Conservation (phyloP, 2,329 filamentous ascomycete genomes). For the Fusarium luffae region DNA sequence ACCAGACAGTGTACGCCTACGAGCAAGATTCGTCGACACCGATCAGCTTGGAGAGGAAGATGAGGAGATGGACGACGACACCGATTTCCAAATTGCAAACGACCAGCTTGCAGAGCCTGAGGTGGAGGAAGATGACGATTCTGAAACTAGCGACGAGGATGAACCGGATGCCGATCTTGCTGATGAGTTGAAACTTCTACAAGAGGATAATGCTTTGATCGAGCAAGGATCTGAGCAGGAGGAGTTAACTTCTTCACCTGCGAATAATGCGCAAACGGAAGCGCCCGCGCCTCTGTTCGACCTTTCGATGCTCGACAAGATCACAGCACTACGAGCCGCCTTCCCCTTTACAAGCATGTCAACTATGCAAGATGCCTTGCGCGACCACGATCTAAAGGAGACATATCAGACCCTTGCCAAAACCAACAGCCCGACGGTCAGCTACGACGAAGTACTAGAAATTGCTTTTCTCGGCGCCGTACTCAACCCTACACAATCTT, state of each 20-base stretch:
- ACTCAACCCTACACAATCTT: not conserved
- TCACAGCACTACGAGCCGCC: slow-evolving; percentile 53
- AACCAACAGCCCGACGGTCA: slow-evolving; percentile 48
- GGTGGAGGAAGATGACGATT: slow-evolving; percentile 35
- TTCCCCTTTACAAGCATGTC: slow-evolving; percentile 56
- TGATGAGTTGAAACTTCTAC: slow-evolving; percentile 38
- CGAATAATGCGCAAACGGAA: not conserved
- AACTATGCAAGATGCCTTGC: slow-evolving; percentile 52
- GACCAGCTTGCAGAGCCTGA: not conserved
- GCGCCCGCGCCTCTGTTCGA: slow-evolving; percentile 8
- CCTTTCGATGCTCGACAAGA: slow-evolving; percentile 47
- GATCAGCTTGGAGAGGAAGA: slow-evolving; percentile 29
- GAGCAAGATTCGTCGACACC: slow-evolving; percentile 37
- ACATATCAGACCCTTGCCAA: slow-evolving; percentile 53
- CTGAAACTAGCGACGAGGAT: slow-evolving; percentile 23
- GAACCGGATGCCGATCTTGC: slow-evolving; percentile 30
- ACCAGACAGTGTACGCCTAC: slow-evolving; percentile 35
- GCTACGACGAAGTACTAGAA: slow-evolving; percentile 51
- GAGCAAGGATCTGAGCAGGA: slow-evolving; percentile 19
- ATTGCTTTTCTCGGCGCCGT: slow-evolving; percentile 35
- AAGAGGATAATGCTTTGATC: slow-evolving; percentile 37
- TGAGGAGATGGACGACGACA: slow-evolving; percentile 41
- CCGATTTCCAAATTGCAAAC: slow-evolving; percentile 42
- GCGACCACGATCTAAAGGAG: slow-evolving; percentile 49
- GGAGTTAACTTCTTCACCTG: slow-evolving; percentile 7